Percentiles rank a stretch among this genome's conserved stretches.
Evolutionary conservation across 345 rosid genomes (phyloP).

Genomic region (Pistacia integerrima): DNA sequence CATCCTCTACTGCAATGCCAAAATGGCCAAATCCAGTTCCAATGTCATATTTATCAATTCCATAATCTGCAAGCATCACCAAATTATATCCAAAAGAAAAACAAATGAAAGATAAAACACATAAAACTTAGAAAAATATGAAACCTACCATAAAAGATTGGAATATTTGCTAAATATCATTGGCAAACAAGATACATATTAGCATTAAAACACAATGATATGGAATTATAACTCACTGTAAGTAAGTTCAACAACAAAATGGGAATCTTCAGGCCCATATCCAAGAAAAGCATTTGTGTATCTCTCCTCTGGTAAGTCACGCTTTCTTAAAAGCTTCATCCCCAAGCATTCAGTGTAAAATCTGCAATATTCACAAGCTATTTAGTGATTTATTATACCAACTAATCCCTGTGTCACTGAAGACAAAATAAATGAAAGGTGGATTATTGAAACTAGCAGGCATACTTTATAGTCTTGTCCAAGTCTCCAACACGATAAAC

Average conservation of each 20-base stretch:
- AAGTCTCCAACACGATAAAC: slow-evolving; percentile 96
- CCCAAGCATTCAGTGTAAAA: slow-evolving; percentile 97
- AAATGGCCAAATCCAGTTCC: slow-evolving; percentile 96
- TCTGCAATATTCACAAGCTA: slow-evolving; percentile 40
- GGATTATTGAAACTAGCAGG: neutral
- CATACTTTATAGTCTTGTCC: slow-evolving; percentile 90
- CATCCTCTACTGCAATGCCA: slow-evolving; percentile 93
- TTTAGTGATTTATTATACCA: neutral
- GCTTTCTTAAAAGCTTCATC: slow-evolving; percentile 94
- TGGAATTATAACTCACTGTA: slow-evolving; percentile 58
- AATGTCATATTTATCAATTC: slow-evolving; percentile 85
- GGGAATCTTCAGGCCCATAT: slow-evolving; percentile 96
- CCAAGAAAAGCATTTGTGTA: slow-evolving; percentile 97
- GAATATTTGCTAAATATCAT: neutral
- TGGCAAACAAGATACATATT: neutral
- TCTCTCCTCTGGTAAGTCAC: slow-evolving; percentile 97
- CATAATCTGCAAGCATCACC: slow-evolving; percentile 63
- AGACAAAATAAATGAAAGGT: neutral
- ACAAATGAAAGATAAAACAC: neutral
- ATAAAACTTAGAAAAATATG: neutral
- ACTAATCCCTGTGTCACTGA: neutral
- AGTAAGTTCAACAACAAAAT: slow-evolving; percentile 89
- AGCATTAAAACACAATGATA: neutral
- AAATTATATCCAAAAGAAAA: neutral
- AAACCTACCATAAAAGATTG: neutral